A percentile compares a stretch with the other conserved stretches of the same genome.
Evolutionary conservation across 202 grass and related monocot species (phyloP).

Genomic region (Eragrostis tef): DNA sequence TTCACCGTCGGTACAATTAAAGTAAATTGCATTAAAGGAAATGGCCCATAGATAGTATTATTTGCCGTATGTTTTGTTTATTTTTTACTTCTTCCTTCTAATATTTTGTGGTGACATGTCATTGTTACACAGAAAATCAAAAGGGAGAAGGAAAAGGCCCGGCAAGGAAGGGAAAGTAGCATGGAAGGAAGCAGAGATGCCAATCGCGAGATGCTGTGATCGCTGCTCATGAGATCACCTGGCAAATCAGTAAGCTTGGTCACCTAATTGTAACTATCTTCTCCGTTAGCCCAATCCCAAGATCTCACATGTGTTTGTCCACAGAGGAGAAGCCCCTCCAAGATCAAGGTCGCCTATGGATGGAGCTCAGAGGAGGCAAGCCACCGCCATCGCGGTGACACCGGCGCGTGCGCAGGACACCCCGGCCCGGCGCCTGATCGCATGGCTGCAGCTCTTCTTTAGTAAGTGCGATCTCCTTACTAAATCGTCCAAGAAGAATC

Average conservation of each 20-base stretch:
- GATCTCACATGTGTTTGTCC: slow-evolving; percentile 6
- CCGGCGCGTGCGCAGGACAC: slow-evolving; percentile 6
- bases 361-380: slow-evolving; percentile 45
- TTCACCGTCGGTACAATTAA: slow-evolving; percentile 1
- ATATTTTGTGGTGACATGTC: slow-evolving; percentile 52
- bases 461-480: slow-evolving; percentile 40
- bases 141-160: neutral
- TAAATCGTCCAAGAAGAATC: neutral
- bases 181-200: slow-evolving; percentile 40
- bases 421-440: slow-evolving; percentile 48
- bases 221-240: slow-evolving; percentile 37
- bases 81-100: neutral
- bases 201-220: slow-evolving; percentile 25
- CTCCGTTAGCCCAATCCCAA: slow-evolving; percentile 12
- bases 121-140: slow-evolving; percentile 38
- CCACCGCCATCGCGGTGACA: slow-evolving; percentile 2
- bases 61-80: neutral
- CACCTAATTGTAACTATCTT: neutral
- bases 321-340: neutral
- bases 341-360: slow-evolving; percentile 47
- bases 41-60: neutral
- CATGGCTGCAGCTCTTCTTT: slow-evolving; percentile 50
- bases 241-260: slow-evolving; percentile 38
- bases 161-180: slow-evolving; percentile 49
- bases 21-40: neutral